phyloP scores from a whole-genome alignment of 306 rosid genomes.

The Cucumis cinereus region DNA sequence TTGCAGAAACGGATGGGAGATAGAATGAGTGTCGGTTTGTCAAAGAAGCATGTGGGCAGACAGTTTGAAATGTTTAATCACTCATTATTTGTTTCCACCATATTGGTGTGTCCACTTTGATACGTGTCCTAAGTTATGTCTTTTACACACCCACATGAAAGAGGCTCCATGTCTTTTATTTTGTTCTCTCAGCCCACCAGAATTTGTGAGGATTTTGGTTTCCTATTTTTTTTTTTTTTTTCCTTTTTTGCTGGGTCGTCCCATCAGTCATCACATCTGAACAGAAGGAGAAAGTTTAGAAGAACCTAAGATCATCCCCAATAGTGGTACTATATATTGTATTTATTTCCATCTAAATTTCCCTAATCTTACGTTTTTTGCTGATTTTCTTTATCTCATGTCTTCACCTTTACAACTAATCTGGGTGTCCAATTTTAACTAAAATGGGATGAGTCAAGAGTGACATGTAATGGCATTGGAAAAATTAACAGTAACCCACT shows the following conservation, averaged over 20 bases:
- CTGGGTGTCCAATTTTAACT: neutral
- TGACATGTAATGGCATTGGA: neutral
- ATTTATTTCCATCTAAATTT: neutral
- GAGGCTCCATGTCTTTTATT: conserved; percentile 7
- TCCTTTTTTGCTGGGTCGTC: neutral
- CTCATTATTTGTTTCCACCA: conserved; percentile 1
- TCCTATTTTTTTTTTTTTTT: neutral
- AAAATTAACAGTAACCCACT: neutral
- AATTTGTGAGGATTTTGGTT: neutral
- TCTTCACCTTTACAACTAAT: neutral
- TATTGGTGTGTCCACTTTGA: neutral
- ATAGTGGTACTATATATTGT: neutral
- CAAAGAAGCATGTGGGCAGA: conserved; percentile 9
- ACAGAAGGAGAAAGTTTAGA: neutral
- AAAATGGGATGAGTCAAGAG: neutral
- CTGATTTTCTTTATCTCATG: neutral
- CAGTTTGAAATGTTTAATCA: neutral
- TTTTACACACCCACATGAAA: conserved; percentile 2
- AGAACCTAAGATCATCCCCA: neutral
- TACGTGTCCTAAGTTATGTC: neutral
- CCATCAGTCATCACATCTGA: neutral
- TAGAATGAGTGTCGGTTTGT: neutral
- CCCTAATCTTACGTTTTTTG: neutral
- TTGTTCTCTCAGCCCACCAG: neutral
- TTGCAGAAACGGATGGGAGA: neutral